Conservation (phyloP, 164 flowering plant species). For the Warburgia ugandensis region DNA sequence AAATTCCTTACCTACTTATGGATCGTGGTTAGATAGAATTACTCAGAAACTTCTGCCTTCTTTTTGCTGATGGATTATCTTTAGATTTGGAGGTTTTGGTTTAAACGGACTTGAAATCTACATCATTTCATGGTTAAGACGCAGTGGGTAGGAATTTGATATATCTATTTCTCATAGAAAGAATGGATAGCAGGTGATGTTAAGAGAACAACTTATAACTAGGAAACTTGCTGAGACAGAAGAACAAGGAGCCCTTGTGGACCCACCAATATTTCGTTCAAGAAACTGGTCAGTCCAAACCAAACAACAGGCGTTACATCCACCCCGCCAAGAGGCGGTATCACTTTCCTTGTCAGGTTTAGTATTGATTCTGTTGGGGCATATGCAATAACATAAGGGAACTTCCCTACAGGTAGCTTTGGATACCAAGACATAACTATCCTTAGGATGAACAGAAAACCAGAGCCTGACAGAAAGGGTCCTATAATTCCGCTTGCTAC, state of each 20-base stretch:
- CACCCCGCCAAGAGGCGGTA: conserved; percentile 93
- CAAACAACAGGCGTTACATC: conserved; percentile 98
- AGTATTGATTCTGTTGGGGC: conserved; percentile 95
- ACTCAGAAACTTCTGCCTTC: too few species aligned
- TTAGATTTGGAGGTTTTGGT: too few species aligned
- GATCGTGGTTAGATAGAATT: too few species aligned
- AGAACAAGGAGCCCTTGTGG: conserved; percentile 92
- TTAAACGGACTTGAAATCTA: too few species aligned
- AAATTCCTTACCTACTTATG: too few species aligned
- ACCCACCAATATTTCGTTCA: conserved; percentile 75
- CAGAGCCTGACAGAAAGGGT: conserved; percentile 73
- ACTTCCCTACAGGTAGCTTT: conserved; percentile 83
- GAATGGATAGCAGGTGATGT: too few species aligned
- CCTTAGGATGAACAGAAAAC: conserved; percentile 70
- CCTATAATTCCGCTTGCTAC: conserved; percentile 58
- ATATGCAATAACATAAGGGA: conserved; percentile 84
- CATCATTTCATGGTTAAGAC: too few species aligned
- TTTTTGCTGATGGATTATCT: too few species aligned
- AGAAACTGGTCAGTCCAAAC: conserved; percentile 83
- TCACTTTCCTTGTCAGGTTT: conserved; percentile 62
- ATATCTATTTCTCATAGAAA: too few species aligned
- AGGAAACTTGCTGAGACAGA: conserved; percentile 67
- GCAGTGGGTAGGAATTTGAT: too few species aligned
- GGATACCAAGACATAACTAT: conserved; percentile 99
- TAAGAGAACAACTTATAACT: too few species aligned